Conservation (phyloP, 2,329 filamentous ascomycete species). For the Penicillium sp. region DNA sequence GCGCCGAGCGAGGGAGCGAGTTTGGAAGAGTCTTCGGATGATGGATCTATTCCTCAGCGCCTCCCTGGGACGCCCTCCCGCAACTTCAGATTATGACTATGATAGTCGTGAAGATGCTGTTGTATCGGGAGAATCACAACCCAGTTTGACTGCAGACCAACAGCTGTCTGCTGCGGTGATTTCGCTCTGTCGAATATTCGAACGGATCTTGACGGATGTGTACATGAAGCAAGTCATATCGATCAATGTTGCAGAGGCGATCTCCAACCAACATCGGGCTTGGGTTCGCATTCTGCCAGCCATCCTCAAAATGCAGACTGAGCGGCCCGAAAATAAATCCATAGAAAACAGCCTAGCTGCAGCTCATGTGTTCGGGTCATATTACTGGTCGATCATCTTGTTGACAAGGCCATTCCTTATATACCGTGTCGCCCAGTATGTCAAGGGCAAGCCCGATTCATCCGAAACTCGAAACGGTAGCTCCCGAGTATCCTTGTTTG, state of each 20-base stretch:
- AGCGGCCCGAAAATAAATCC: slow-evolving; percentile 43
- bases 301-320: slow-evolving; percentile 49
- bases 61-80: slow-evolving; percentile 53
- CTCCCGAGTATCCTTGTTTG: slow-evolving; percentile 37
- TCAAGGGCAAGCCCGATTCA: slow-evolving; percentile 30
- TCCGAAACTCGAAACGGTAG: slow-evolving; percentile 26
- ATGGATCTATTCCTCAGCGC: slow-evolving; percentile 55
- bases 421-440: slow-evolving; percentile 49
- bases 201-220: slow-evolving; percentile 45
- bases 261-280: slow-evolving; percentile 45
- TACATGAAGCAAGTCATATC: slow-evolving; percentile 47
- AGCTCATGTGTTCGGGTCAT: slow-evolving; percentile 52
- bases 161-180: slow-evolving; percentile 53
- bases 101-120: slow-evolving; percentile 38
- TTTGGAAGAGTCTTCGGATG: slow-evolving; percentile 55
- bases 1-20: slow-evolving; percentile 47
- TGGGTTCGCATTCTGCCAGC: slow-evolving; percentile 46
- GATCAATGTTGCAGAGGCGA: slow-evolving; percentile 42
- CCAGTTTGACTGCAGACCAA: slow-evolving; percentile 26
- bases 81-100: slow-evolving; percentile 54
- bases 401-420: slow-evolving; percentile 55
- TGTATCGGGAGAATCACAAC: slow-evolving; percentile 24
- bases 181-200: slow-evolving; percentile 44
- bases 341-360: slow-evolving; percentile 45
- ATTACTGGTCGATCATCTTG: slow-evolving; percentile 57